Base-by-base conservation (phyloP, 2,329 filamentous ascomycete species). In the Apiospora aurea region DNA sequence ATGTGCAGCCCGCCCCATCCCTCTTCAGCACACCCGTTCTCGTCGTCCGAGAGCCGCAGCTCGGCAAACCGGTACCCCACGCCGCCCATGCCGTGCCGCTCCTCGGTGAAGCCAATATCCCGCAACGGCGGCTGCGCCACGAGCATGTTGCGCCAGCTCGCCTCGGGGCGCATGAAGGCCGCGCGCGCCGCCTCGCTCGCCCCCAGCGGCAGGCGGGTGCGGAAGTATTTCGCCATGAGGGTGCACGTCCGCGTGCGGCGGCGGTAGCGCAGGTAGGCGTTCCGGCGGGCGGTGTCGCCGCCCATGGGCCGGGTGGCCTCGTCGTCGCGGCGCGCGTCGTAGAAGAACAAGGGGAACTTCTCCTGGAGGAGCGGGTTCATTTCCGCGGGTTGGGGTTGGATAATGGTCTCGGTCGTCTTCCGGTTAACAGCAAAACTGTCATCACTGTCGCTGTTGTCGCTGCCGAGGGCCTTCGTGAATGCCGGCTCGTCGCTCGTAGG, bases 111-210 rank as follows among this genome's bases (percentile, higher is more conserved):
- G 5, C 51, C 51, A 26, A 57, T 3, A 14, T 5, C 16, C 26
- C 16, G 64, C 64, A 61, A 13, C 6, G 72, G 72, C n/a, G 72
- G 71, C 67, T 72, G 71, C n/a, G 68, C 61, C 11, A 70, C 41
- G 13, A 73, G 71, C 71, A 73, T 73, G 4, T 44, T 38, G 4
- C 69, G 61, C 72, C 72, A 73, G 38, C 43, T 43, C 18, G 14
- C 49, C 4, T 57, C 47, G 24, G 47, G 64, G n/a, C 49, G 67
- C 57, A 18, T 26, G n/a, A 26, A 69, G 26, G 26, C 51, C 51
- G 6, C 26, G 51, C 51, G 26, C 51, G 21, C 29, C 11, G n/a
- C 66, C 43, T 8, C 34, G 49, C 13, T 21, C 14, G 26, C 24
- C 26, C 26, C 51, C 5, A 57, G 51, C 51, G 26, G 16, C 16